Base-by-base conservation (phyloP, 306 rosid genomes). In the Coriaria nepalensis region DNA sequence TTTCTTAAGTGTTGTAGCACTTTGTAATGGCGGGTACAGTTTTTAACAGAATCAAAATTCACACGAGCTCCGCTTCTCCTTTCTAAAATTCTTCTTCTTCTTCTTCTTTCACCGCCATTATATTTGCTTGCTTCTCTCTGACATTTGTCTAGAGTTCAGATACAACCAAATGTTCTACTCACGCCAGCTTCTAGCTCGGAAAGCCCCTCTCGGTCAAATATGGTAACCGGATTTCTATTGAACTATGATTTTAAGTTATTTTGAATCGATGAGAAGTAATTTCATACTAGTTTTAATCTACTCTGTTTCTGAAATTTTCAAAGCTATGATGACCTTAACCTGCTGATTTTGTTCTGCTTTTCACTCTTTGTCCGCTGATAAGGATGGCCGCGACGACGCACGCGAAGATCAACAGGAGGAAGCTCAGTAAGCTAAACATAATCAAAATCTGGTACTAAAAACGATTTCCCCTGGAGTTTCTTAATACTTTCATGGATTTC, bases 171-270 rank as follows among this genome's bases (percentile, higher is more conserved):
- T 82, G 93, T 82, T 86, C 62, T 86, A 82, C 90, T 82, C 93
- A 10, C 93, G 80, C 48, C 82, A 82, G 67, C 83, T 82, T 40
- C 90, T 86, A 6, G 93, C 93, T 45, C 81, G 96, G 38, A 86
- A 86, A 40, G 90, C 85, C 41, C 86, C 90, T 7, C 77, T 86
- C 8, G 93, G 96, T 29, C 83, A 86, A 73, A 86, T 86, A 42
- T 86, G 96, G 96, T 86, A 68, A 20, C 33, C 42, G 8, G 0
- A 2, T 56, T 33, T 34, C 6, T 37, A 9, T 33, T 6, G 33
- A 5, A 36, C 47, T 44, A 8, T 55, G 0, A 34, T 33, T 33
- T 33, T 43, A 13, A 43, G 35, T 41, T 2, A 32, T 29, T 33
- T 41, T 1, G 39, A 41, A n/a, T 54, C 59, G 15, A 4, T 6